Conservation (phyloP, 2,329 filamentous ascomycete genomes). For the Proliferodiscus dingleyae region DNA sequence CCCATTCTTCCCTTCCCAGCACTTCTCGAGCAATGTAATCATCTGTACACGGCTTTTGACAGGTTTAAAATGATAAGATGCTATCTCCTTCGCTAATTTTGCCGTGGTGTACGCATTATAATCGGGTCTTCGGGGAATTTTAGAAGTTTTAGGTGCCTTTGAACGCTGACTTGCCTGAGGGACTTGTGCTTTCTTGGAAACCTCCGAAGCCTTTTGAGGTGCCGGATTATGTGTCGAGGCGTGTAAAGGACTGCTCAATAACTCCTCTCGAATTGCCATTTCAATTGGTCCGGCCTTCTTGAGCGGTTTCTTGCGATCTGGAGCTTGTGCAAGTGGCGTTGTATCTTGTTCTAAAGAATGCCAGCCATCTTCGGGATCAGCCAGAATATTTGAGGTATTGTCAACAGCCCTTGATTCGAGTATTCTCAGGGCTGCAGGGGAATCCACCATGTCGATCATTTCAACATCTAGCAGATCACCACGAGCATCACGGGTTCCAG, state of each 20-base stretch:
- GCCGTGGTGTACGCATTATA: constrained; percentile 58
- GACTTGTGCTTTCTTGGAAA: background rate
- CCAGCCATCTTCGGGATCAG: constrained; percentile 18
- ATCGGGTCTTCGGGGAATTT: constrained; percentile 41
- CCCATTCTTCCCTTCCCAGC: constrained; percentile 59
- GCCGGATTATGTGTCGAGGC: background rate
- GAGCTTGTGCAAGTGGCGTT: background rate
- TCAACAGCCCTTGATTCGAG: constrained; percentile 7
- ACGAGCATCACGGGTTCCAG: constrained; percentile 60
- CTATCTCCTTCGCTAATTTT: constrained; percentile 57
- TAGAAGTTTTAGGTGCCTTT: constrained; percentile 3
- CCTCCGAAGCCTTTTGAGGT: constrained; percentile 3
- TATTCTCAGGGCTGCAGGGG: constrained; percentile 13
- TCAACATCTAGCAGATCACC: constrained; percentile 55
- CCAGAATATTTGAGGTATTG: background rate
- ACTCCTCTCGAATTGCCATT: constrained; percentile 11
- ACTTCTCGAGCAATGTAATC: constrained; percentile 64
- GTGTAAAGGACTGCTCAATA: constrained; percentile 13
- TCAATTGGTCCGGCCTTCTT: constrained; percentile 11
- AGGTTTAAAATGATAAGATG: constrained; percentile 66
- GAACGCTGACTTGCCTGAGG: constrained; percentile 9
- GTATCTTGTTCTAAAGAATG: constrained; percentile 22
- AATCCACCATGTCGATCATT: constrained; percentile 52
- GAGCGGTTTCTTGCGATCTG: background rate
- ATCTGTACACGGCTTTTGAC: constrained; percentile 64